These are phyloP conservation scores for Salix udensis DNA, from an alignment of 345 rosid genomes.

Conservation along the genomic window DNA sequence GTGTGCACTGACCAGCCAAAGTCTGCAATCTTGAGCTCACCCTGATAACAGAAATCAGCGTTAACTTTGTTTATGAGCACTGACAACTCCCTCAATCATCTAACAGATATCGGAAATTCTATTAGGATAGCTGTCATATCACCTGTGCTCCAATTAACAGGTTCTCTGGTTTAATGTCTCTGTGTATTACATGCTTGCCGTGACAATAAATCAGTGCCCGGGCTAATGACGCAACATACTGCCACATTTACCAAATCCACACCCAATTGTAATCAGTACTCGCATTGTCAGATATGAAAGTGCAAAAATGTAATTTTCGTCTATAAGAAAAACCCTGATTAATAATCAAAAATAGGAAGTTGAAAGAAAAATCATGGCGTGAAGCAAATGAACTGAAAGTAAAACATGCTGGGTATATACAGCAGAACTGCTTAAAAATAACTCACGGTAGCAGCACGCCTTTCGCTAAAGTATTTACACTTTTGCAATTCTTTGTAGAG, in stretches of 20 bases:
- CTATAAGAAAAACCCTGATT: background rate
- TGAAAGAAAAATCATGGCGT: background rate
- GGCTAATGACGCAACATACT: constrained; percentile 97
- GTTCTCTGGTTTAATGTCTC: constrained; percentile 98
- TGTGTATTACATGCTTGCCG: constrained; percentile 95
- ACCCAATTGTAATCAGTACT: background rate
- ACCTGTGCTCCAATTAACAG: constrained; percentile 87
- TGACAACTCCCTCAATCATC: background rate
- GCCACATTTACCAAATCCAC: constrained; percentile 16
- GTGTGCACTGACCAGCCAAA: constrained; percentile 99
- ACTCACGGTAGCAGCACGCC: constrained; percentile 89
- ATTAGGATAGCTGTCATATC: background rate
- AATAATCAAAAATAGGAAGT: background rate
- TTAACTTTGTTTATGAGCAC: constrained; percentile 13
- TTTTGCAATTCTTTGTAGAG: constrained; percentile 86
- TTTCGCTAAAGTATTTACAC: constrained; percentile 85
- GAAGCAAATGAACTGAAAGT: background rate
- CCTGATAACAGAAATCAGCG: constrained; percentile 41
- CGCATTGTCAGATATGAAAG: background rate
- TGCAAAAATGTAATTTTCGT: background rate
- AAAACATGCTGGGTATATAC: background rate
- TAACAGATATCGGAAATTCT: background rate
- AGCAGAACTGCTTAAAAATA: background rate
- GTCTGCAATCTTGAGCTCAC: constrained; percentile 98
- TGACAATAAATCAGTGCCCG: constrained; percentile 97